These are phyloP conservation scores for Penicillium atrosanguineum DNA, from an alignment of 495 filamentous ascomycete genomes.

Conservation along the genomic window DNA sequence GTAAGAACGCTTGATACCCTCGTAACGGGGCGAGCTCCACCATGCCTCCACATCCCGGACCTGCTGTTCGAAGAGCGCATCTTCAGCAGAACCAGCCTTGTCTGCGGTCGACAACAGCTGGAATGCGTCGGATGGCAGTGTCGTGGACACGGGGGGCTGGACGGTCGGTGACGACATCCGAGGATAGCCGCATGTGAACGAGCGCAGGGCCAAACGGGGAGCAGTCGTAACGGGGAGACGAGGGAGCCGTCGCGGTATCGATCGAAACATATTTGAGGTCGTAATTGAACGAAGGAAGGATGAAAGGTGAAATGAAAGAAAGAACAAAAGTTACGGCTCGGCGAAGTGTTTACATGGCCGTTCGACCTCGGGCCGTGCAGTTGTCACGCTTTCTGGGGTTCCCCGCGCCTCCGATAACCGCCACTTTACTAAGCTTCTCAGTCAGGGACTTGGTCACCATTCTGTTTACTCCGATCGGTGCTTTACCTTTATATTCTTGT, in stretches of 20 bases:
- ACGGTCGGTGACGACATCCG: slow-evolving; percentile 46
- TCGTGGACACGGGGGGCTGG: slow-evolving; percentile 54
- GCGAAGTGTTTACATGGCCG: background rate
- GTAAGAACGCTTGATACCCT: slow-evolving; percentile 89
- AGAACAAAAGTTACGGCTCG: background rate
- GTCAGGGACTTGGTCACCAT: background rate
- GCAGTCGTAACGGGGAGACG: slow-evolving; percentile 26
- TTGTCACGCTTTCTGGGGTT: slow-evolving; percentile 9
- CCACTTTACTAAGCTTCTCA: slow-evolving; percentile 5
- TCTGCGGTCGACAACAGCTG: slow-evolving; percentile 71
- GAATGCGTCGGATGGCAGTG: slow-evolving; percentile 67
- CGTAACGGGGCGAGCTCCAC: slow-evolving; percentile 81
- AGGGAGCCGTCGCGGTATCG: slow-evolving; percentile 34
- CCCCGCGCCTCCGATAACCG: slow-evolving; percentile 15
- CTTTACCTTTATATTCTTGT: background rate
- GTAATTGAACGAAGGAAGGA: background rate
- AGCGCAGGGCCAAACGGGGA: slow-evolving; percentile 30
- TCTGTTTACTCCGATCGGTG: background rate
- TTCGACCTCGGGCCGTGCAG: slow-evolving; percentile 17
- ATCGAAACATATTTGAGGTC: slow-evolving; percentile 33
- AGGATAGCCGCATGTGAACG: slow-evolving; percentile 45
- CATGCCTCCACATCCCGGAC: slow-evolving; percentile 79
- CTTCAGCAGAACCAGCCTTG: slow-evolving; percentile 76
- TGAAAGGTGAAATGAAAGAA: background rate
- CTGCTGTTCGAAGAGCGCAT: slow-evolving; percentile 75